Evolutionary conservation across 179 eudicot genomes (phyloP).

Genomic region (Amaranthus tricolor): DNA sequence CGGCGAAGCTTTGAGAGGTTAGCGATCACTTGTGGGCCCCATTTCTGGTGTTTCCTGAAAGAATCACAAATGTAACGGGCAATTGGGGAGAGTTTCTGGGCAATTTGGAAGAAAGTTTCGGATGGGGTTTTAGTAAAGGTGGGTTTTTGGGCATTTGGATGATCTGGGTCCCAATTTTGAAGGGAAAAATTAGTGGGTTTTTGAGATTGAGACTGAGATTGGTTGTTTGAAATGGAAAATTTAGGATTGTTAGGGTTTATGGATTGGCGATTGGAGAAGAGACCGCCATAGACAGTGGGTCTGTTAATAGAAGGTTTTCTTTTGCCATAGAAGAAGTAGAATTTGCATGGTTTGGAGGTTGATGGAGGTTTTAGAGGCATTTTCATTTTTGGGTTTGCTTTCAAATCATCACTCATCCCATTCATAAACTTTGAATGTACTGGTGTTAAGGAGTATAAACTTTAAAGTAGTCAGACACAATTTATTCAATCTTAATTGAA

Average conservation of each 20-base stretch:
- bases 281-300: constrained; percentile 84
- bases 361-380: constrained; percentile 61
- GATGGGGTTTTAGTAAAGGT: constrained; percentile 37
- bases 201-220: constrained; percentile 19
- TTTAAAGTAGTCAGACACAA: too few species aligned
- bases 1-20: constrained; percentile 80
- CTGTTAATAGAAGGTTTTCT: constrained; percentile 72
- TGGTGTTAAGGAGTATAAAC: too few species aligned
- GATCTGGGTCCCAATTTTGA: constrained; percentile 69
- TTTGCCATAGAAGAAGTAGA: constrained; percentile 84
- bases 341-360: constrained; percentile 42
- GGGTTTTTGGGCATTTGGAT: constrained; percentile 20
- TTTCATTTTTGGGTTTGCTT: constrained; percentile 4
- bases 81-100: constrained; percentile 64
- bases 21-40: constrained; percentile 60
- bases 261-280: constrained; percentile 78
- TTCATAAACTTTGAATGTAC: too few species aligned
- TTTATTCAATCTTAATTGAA: too few species aligned
- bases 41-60: constrained; percentile 62
- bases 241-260: constrained; percentile 36
- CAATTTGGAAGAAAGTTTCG: constrained; percentile 55
- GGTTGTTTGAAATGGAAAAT: not conserved
- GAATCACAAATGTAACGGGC: constrained; percentile 84
- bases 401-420: too few species aligned
- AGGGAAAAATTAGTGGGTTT: constrained; percentile 42